Percentiles rank a stretch among this genome's conserved stretches.
Conservation (phyloP, 768 basidiomycete species). For the Tulasnella sp. region DNA sequence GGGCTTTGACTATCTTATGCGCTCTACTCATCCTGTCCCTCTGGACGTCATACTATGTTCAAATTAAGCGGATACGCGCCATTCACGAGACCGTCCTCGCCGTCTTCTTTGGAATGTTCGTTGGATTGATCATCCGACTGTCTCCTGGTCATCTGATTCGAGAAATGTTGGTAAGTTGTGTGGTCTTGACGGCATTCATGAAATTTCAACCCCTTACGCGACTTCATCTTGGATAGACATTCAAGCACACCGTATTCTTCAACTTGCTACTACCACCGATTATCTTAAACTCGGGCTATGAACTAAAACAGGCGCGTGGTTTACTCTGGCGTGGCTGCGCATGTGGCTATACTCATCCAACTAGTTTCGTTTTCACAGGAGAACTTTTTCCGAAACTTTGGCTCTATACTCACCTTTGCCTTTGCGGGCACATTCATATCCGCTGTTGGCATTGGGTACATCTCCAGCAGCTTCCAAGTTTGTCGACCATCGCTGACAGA, state of each 20-base stretch:
- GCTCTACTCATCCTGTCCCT: constrained; percentile 86
- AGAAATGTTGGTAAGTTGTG: constrained; percentile 82
- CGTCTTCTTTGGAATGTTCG: constrained; percentile 92
- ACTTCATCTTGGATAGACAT: constrained; percentile 50
- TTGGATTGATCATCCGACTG: constrained; percentile 81
- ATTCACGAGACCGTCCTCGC: constrained; percentile 95
- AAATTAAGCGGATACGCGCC: constrained; percentile 90
- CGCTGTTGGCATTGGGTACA: constrained; percentile 90
- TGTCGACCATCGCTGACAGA: constrained; percentile 24
- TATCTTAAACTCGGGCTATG: constrained; percentile 95
- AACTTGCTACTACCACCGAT: constrained; percentile 97
- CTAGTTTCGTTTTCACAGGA: constrained; percentile 46
- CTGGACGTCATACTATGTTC: constrained; percentile 94
- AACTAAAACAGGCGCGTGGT: constrained; percentile 75
- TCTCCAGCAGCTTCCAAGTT: constrained; percentile 17
- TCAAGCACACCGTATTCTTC: constrained; percentile 95
- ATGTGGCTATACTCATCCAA: not conserved
- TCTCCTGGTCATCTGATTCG: constrained; percentile 90
- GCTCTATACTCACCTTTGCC: constrained; percentile 87
- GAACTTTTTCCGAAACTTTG: constrained; percentile 98
- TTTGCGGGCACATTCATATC: constrained; percentile 95
- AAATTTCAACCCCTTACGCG: not conserved
- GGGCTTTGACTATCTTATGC: constrained; percentile 91
- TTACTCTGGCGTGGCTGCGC: not conserved
- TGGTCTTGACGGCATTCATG: constrained; percentile 10